A percentile compares a stretch with the other conserved stretches of the same genome.
Evolutionary conservation across 1,139 yeast genomes (phyloP).

Genomic region (Scheffersomyces illinoinensis): DNA sequence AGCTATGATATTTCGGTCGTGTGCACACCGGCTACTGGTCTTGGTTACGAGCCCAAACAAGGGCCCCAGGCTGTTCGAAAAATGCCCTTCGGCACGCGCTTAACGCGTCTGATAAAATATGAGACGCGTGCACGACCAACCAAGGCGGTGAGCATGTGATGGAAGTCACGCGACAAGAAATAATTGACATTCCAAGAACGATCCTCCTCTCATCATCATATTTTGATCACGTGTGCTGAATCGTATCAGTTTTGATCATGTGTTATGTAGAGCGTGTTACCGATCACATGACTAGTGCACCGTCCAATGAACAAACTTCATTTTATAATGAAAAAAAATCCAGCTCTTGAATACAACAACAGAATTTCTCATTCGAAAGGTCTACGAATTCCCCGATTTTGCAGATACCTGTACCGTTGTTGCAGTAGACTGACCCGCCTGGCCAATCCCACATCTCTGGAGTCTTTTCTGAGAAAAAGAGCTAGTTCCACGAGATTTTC

Average conservation of each 20-base stretch:
- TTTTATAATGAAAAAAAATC: conserved; percentile 8
- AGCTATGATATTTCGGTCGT: not conserved
- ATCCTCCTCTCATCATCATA: not conserved
- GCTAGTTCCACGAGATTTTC: not conserved
- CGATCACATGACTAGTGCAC: not conserved
- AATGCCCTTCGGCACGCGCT: not conserved
- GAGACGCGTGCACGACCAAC: not conserved
- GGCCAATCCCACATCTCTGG: not conserved
- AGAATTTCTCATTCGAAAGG: not conserved
- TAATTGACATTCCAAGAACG: too few species aligned
- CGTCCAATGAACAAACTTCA: conserved; percentile 22
- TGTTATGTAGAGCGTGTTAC: not conserved
- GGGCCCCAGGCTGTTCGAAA: not conserved
- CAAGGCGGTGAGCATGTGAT: not conserved
- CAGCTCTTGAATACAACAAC: not conserved
- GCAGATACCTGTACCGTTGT: not conserved
- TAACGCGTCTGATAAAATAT: not conserved
- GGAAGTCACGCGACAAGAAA: not conserved
- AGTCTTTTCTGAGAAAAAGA: not conserved
- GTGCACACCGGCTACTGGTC: not conserved
- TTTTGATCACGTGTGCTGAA: not conserved
- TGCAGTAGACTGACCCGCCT: not conserved
- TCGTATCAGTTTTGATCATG: not conserved
- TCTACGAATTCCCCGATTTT: not conserved
- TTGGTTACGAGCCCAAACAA: not conserved